Evolutionary conservation across 2,329 filamentous ascomycete species (phyloP).

Genomic region (Ophiocordyceps robertsii): DNA sequence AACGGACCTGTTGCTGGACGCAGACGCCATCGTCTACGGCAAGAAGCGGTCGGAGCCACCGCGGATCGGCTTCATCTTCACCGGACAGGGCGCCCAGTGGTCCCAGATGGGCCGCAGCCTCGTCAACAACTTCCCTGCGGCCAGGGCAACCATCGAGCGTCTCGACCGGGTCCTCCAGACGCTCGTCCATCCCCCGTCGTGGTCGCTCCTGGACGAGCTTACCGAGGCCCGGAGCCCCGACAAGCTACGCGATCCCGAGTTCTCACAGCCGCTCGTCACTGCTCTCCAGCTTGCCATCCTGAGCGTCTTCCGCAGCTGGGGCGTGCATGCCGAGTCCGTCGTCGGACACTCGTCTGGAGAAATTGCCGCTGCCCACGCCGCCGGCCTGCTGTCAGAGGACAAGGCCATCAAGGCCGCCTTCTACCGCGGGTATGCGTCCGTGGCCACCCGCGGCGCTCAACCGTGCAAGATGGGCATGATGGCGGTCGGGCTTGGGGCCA

Average conservation of each 20-base stretch:
- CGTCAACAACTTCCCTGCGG: slow-evolving; percentile 8
- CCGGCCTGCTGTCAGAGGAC: slow-evolving; percentile 14
- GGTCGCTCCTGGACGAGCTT: slow-evolving; percentile 8
- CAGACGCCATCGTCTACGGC: slow-evolving; percentile 9
- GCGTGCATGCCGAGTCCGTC: slow-evolving; percentile 17
- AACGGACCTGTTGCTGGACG: not conserved
- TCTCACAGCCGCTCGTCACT: slow-evolving; percentile 39
- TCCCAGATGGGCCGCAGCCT: slow-evolving; percentile 23
- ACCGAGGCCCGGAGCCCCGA: not conserved
- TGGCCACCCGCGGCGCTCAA: not conserved
- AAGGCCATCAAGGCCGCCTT: slow-evolving; percentile 15
- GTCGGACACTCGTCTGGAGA: slow-evolving; percentile 26
- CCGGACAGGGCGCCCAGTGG: slow-evolving; percentile 33
- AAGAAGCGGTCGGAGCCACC: slow-evolving; percentile 8
- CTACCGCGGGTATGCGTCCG: too few species aligned
- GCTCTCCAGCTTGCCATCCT: slow-evolving; percentile 36
- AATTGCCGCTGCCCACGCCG: slow-evolving; percentile 25
- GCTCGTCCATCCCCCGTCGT: slow-evolving; percentile 9
- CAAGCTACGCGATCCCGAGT: slow-evolving; percentile 22
- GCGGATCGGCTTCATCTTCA: slow-evolving; percentile 20
- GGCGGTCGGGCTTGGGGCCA: slow-evolving; percentile 16
- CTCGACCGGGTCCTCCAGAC: slow-evolving; percentile 3
- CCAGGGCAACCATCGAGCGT: not conserved
- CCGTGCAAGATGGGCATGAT: slow-evolving; percentile 16
- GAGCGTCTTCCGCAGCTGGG: slow-evolving; percentile 17